Percentiles rank a stretch among this genome's conserved stretches.
phyloP scores from a whole-genome alignment of 768 basidiomycete species.

The Russula vinacea region DNA sequence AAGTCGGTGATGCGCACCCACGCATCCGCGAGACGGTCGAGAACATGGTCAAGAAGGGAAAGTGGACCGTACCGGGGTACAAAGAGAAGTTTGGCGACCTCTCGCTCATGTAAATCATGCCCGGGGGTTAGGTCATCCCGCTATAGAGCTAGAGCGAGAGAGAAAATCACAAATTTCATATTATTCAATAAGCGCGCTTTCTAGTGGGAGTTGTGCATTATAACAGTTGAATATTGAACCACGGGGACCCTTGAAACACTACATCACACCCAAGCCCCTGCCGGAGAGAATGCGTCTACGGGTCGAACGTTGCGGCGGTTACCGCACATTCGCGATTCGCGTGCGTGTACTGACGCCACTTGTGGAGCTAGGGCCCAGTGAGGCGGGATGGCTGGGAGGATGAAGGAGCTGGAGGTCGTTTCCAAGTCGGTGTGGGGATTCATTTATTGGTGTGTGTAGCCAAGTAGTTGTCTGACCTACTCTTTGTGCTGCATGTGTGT shows the following conservation, averaged over 20 bases:
- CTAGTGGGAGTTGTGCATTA: too few species aligned
- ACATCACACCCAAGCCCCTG: conserved; percentile 9
- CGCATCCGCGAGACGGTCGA: conserved; percentile 88
- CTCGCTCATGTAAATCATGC: conserved; percentile 68
- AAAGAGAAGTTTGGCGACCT: conserved; percentile 97
- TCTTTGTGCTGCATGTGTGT: conserved; percentile 9
- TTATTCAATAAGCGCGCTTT: neutral
- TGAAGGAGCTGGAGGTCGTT: conserved; percentile 50
- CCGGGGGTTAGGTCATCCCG: neutral
- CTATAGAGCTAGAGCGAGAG: conserved; percentile 16
- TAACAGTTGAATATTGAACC: too few species aligned
- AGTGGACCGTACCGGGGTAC: conserved; percentile 97
- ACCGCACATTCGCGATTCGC: conserved; percentile 60
- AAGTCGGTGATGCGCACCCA: conserved; percentile 90
- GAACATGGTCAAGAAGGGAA: conserved; percentile 95
- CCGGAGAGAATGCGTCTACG: conserved; percentile 52
- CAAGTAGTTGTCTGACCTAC: too few species aligned
- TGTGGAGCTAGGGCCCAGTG: conserved; percentile 47
- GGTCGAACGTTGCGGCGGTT: conserved; percentile 57
- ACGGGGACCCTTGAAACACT: too few species aligned
- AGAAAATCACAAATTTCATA: neutral
- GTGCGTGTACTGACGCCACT: conserved; percentile 57
- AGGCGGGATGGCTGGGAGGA: conserved; percentile 56
- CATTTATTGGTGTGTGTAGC: too few species aligned
- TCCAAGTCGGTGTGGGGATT: conserved; percentile 47